A percentile compares a stretch with the other conserved stretches of the same genome.
phyloP scores from a whole-genome alignment of 169 alveolate species.

The Eimeria necatrix region DNA sequence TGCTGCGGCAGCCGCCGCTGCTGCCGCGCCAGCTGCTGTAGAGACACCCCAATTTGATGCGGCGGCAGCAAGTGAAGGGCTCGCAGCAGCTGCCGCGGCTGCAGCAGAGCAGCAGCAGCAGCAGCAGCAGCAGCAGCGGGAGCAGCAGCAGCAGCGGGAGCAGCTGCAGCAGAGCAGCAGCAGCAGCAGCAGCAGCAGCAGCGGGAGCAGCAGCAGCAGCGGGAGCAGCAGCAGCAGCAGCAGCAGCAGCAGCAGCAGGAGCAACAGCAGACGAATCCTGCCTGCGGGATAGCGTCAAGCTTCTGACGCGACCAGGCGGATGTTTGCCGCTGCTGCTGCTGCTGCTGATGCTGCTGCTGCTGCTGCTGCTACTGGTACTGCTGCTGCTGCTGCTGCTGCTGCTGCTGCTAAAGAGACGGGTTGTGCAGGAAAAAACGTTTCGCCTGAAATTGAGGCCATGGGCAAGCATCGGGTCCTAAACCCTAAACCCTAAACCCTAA shows the following conservation, averaged over 20 bases:
- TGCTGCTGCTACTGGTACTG: no score
- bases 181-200: not conserved
- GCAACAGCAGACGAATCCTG: not conserved
- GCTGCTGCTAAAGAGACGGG: slow-evolving; percentile 8
- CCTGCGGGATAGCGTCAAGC: not conserved
- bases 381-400: not conserved
- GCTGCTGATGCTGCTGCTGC: no score
- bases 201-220: not conserved
- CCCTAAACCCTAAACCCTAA: slow-evolving; percentile 32
- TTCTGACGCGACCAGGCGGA: not conserved
- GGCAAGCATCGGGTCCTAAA: not conserved
- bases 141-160: not conserved
- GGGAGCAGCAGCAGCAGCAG: not conserved
- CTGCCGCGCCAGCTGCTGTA: slow-evolving; percentile 20
- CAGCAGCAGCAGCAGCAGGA: not conserved
- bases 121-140: not conserved
- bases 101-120: not conserved
- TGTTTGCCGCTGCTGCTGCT: not conserved
- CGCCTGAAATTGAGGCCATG: not conserved
- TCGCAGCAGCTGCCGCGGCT: not conserved
- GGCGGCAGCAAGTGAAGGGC: slow-evolving; percentile 22
- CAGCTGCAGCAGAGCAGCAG: not conserved
- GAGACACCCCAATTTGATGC: slow-evolving; percentile 1
- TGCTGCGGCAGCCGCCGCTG: not conserved
- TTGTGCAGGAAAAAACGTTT: not conserved